Evolutionary conservation across 192 early-diverging fungal genomes (phyloP), one percentile per base, ranked within the genome.

Genomic region (Backusella liffmaniae): DNA sequence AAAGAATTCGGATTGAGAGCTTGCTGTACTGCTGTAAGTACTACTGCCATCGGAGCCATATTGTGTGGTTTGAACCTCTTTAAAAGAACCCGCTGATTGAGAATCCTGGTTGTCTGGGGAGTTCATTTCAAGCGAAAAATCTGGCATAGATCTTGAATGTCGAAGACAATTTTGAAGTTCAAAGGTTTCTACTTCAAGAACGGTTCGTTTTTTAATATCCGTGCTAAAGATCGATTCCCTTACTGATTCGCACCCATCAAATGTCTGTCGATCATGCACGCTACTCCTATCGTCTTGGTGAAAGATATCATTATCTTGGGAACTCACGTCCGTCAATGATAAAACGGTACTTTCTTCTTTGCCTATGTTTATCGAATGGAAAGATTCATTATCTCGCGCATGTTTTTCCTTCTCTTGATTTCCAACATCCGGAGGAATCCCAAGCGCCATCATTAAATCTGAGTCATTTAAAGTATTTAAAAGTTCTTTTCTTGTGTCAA

Each of bases 401-500:
- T 29, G 4, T 29, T 29, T 26, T 12, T 29, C 23, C 10, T 62
- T 5, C 10, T 12, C 56, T 26, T 29, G 56, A 9, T 13, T 62
- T 29, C 3, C 21, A 26, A 1, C 29, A 62, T 23, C 12, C 4
- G 16, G 9, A 8, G 62, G 5, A 7, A 73, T 65, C 4, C 56
- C 72, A 62, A 75, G 21, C 12, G 23, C 30, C 16, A 51, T 16
- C 53, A 53, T 75, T 15, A 46, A 36, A 10, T 67, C 66, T 26
- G 74, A 30, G 13, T 70, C 75, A 13, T 67, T 46, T 26, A 76
- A 53, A 34, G 49, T 49, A 18, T 53, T 32, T 3, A 76, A 39
- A n/a, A 76, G 53, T n/a, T 76, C 75, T 30, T 49, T 67, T 16
- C 75, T 34, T 16, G 67, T 67, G 39, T 76, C 67, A 12, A 76